Evolutionary conservation across 495 filamentous ascomycete genomes (phyloP).

Genomic region (Tuber calosporum): DNA sequence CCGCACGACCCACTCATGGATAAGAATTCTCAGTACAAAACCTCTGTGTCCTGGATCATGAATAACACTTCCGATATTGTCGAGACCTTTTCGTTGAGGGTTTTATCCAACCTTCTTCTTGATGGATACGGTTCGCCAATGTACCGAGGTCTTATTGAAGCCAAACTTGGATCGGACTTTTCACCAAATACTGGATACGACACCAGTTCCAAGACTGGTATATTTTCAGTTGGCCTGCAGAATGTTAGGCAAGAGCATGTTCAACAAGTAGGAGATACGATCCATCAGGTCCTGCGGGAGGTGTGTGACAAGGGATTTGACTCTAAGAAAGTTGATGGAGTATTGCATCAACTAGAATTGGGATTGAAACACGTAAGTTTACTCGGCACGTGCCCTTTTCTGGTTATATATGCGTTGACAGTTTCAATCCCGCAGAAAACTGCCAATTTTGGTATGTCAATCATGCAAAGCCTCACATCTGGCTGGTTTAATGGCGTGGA

Average conservation of each 20-base stretch:
- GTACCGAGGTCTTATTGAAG: constrained; percentile 83
- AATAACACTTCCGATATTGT: constrained; percentile 71
- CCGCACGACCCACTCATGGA: constrained; percentile 85
- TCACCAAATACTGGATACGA: constrained; percentile 92
- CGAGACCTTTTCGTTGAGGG: constrained; percentile 75
- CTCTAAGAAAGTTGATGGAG: constrained; percentile 78
- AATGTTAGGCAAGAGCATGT: constrained; percentile 76
- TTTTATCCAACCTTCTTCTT: constrained; percentile 73
- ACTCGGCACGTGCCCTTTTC: not conserved
- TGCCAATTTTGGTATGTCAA: constrained; percentile 80
- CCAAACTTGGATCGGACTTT: constrained; percentile 83
- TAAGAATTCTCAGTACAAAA: constrained; percentile 81
- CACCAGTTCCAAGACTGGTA: constrained; percentile 60
- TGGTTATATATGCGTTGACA: not conserved
- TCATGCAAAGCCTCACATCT: constrained; percentile 79
- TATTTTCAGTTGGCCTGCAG: constrained; percentile 85
- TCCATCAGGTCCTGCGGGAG: constrained; percentile 61
- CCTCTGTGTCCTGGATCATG: constrained; percentile 84
- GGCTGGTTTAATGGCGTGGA: constrained; percentile 93
- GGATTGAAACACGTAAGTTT: constrained; percentile 62
- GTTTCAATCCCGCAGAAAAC: constrained; percentile 54
- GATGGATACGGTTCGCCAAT: constrained; percentile 94
- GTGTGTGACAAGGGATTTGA: constrained; percentile 70
- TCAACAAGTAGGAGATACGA: constrained; percentile 62
- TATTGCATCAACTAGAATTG: constrained; percentile 87